A percentile compares a stretch with the other conserved stretches of the same genome.
These are phyloP conservation scores for Pigoraptor vietnamica DNA, from an alignment of 78 protist species.

Conservation along the genomic window DNA sequence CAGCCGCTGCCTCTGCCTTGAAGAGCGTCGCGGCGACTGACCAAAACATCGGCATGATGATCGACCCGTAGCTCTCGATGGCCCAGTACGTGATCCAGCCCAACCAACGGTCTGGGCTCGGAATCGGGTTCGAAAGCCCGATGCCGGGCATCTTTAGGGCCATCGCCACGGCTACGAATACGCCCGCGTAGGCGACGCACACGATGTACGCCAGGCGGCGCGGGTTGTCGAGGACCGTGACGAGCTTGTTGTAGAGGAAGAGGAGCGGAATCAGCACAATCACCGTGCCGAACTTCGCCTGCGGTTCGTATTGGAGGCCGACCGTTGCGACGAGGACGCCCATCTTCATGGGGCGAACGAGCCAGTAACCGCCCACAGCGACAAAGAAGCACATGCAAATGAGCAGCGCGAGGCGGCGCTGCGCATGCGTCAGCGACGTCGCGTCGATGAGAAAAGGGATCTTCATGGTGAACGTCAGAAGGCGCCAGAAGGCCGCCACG, in stretches of 20 bases:
- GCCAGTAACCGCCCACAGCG: slow-evolving; percentile 18
- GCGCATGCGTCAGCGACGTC: neutral
- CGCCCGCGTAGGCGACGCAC: neutral
- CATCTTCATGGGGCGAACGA: slow-evolving; percentile 13
- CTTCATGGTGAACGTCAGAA: neutral
- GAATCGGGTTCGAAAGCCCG: neutral
- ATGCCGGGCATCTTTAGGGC: neutral
- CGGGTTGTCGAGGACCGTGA: neutral
- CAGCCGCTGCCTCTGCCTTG: neutral
- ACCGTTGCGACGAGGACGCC: neutral
- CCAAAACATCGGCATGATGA: slow-evolving; percentile 26
- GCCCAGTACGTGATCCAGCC: slow-evolving; percentile 34
- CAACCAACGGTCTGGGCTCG: neutral
- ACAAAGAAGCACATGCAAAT: neutral
- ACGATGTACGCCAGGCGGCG: neutral
- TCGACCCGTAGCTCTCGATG: slow-evolving; percentile 25
- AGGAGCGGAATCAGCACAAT: slow-evolving; percentile 1
- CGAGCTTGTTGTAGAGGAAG: neutral
- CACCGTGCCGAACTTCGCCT: slow-evolving; percentile 17
- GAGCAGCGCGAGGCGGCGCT: neutral
- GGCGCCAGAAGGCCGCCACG: too few relatives aligned
- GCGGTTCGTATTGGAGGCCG: slow-evolving; percentile 11
- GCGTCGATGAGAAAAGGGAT: neutral
- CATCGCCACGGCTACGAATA: neutral
- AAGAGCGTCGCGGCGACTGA: neutral